Evolutionary conservation across 257 asterid genomes (phyloP).

Genomic region (Knoxia roxburghii): DNA sequence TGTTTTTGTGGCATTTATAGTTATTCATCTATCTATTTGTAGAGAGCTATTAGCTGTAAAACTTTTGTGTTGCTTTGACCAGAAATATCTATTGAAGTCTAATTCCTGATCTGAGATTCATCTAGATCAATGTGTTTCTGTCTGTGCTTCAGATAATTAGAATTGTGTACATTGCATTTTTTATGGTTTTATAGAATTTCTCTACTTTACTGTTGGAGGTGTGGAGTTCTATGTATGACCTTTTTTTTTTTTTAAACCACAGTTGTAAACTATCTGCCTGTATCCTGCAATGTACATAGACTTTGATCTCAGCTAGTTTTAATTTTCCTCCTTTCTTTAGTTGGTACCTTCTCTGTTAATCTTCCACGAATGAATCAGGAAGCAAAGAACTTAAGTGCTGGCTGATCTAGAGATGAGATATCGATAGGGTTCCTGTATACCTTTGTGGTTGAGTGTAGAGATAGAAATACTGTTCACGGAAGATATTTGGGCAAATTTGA

Average conservation of each 20-base stretch:
- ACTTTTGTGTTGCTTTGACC: neutral
- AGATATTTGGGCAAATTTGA: neutral
- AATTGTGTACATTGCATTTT: neutral
- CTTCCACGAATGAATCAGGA: neutral
- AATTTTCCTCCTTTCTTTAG: neutral
- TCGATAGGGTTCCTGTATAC: neutral
- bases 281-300: neutral
- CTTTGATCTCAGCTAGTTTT: neutral
- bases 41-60: neutral
- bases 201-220: slow-evolving; percentile 1
- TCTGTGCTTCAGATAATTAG: too few relatives aligned
- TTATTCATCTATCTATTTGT: neutral
- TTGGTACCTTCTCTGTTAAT: neutral
- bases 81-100: too few relatives aligned
- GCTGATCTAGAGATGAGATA: neutral
- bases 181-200: neutral
- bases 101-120: neutral
- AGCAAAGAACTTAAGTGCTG: neutral
- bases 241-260: neutral
- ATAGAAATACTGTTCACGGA: too few relatives aligned
- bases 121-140: neutral
- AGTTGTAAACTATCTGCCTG: neutral
- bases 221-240: neutral
- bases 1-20: neutral
- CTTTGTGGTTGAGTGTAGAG: neutral